Percentiles rank a stretch among this genome's conserved stretches.
phyloP scores from a whole-genome alignment of 176 grass and related monocot genomes.

The Sorghum bicolor region DNA sequence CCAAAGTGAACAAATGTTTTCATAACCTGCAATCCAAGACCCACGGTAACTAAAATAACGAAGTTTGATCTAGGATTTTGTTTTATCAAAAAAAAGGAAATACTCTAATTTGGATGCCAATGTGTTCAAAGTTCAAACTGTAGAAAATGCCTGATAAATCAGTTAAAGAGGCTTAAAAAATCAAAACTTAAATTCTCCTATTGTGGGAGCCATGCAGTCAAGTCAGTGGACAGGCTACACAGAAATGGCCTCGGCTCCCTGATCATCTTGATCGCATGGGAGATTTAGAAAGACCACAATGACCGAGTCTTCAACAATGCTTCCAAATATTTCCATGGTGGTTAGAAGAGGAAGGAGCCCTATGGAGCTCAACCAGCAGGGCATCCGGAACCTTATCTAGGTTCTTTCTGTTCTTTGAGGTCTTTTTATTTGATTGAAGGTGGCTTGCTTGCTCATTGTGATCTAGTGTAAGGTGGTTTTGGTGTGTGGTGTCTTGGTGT shows the following conservation, averaged over 20 bases:
- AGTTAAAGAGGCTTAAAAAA: background rate
- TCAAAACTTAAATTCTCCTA: background rate
- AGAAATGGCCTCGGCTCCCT: background rate
- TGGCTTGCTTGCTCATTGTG: background rate
- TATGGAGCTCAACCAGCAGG: background rate
- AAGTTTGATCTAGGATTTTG: background rate
- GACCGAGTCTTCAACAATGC: background rate
- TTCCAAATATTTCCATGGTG: background rate
- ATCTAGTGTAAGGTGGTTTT: background rate
- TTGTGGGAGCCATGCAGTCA: background rate
- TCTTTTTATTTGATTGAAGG: background rate
- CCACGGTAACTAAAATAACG: background rate
- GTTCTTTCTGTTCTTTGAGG: background rate
- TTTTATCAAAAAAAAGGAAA: background rate
- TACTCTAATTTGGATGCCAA: constrained; percentile 2
- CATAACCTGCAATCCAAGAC: constrained; percentile 67
- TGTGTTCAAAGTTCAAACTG: constrained; percentile 5
- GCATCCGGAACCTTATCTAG: background rate
- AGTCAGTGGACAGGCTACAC: background rate
- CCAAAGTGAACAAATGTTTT: constrained; percentile 93
- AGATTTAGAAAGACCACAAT: background rate
- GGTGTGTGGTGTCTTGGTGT: background rate
- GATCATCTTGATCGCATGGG: background rate
- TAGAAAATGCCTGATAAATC: background rate
- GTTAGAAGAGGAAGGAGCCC: background rate